Percentiles rank a stretch among this genome's conserved stretches.
Conservation (phyloP, 345 rosid genomes). For the Ricinus communis region DNA sequence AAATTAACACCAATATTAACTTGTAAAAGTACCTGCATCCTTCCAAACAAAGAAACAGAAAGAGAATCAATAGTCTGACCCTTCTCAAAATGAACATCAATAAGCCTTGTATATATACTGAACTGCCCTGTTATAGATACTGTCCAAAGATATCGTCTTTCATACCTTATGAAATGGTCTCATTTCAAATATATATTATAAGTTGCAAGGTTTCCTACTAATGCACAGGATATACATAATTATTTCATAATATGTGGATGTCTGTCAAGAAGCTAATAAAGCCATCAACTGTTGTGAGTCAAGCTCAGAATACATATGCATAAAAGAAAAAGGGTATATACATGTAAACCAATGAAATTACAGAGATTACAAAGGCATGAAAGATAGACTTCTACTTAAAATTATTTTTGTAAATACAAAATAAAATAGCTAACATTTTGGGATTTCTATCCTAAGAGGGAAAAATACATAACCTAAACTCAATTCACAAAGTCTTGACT, state of each 20-base stretch:
- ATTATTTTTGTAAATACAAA: not conserved
- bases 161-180: not conserved
- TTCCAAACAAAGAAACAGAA: conserved; percentile 69
- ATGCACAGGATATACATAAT: not conserved
- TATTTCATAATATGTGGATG: not conserved
- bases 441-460: not conserved
- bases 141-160: not conserved
- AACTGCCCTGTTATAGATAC: too few species aligned
- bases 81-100: not conserved
- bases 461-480: not conserved
- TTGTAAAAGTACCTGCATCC: conserved; percentile 94
- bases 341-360: not conserved
- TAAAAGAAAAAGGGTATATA: not conserved
- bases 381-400: not conserved
- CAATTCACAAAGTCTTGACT: not conserved
- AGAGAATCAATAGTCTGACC: conserved; percentile 42
- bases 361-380: not conserved
- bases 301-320: not conserved
- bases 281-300: not conserved
- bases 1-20: conserved; percentile 75
- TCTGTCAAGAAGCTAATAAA: not conserved
- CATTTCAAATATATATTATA: not conserved
- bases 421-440: not conserved
- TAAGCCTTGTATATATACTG: not conserved
- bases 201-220: not conserved